A percentile compares a stretch with the other conserved stretches of the same genome.
phyloP scores from a whole-genome alignment of 164 flowering plant genomes.

The Malania oleifera region DNA sequence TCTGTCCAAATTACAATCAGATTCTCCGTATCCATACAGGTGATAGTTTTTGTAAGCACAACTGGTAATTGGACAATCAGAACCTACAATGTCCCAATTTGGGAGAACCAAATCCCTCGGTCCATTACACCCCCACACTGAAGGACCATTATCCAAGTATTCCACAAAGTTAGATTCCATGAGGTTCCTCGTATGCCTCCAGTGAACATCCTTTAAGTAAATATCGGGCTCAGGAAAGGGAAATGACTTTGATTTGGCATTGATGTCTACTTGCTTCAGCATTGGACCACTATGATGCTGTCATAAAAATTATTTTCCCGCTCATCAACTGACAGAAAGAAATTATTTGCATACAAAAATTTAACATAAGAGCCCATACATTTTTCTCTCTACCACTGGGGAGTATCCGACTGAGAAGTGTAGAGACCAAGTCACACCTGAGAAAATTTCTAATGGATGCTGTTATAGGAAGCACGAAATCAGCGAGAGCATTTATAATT shows the following conservation, averaged over 20 bases:
- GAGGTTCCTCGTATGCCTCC: conserved; percentile 8
- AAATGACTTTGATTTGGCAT: conserved; percentile 11
- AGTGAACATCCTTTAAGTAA: conserved; percentile 11
- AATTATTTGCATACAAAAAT: background rate
- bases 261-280: conserved; percentile 3
- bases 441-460: conserved; percentile 15
- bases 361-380: conserved; percentile 26
- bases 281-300: conserved; percentile 17
- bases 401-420: conserved; percentile 50
- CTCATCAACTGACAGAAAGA: conserved; percentile 2
- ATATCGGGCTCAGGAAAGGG: conserved; percentile 15
- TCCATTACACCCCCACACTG: conserved; percentile 10
- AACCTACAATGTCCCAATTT: conserved; percentile 14
- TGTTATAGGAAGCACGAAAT: conserved; percentile 10
- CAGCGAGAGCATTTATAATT: conserved; percentile 1
- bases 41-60: conserved; percentile 9
- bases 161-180: conserved; percentile 15
- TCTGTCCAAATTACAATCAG: conserved; percentile 5
- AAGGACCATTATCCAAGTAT: conserved; percentile 11
- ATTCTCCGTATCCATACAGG: conserved; percentile 9
- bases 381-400: conserved; percentile 27
- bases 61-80: conserved; percentile 11
- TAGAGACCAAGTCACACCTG: conserved; percentile 52
- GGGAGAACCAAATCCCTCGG: conserved; percentile 13
- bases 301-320: conserved; percentile 10